A percentile compares a stretch with the other conserved stretches of the same genome.
These are phyloP conservation scores for Ulvella scutata DNA, from an alignment of 139 green algal species.

Conservation along the genomic window DNA sequence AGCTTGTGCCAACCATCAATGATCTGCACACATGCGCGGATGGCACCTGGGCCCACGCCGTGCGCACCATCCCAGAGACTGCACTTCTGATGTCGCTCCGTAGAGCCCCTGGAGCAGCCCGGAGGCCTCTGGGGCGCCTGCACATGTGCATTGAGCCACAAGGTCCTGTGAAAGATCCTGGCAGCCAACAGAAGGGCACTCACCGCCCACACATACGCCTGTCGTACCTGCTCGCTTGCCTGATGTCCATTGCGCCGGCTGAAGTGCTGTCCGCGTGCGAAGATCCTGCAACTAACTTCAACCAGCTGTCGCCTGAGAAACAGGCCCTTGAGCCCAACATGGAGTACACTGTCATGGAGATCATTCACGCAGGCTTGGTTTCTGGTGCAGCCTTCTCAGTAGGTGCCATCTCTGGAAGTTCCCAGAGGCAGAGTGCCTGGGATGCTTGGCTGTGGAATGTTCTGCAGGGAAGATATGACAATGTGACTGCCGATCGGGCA, in stretches of 20 bases:
- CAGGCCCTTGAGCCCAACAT: neutral
- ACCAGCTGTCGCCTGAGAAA: neutral
- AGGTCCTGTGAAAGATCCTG: neutral
- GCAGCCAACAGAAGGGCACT: neutral
- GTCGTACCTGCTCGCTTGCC: neutral
- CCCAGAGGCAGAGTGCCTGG: neutral
- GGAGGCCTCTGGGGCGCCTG: neutral
- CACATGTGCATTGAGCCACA: neutral
- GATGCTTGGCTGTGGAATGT: neutral
- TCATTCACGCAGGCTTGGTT: neutral
- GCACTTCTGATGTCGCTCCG: neutral
- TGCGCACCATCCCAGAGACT: neutral
- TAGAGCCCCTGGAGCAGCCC: neutral
- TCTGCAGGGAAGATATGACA: neutral
- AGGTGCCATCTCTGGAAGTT: no score
- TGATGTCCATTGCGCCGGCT: neutral
- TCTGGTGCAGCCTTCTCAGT: neutral
- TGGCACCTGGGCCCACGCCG: neutral
- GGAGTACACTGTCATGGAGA: neutral
- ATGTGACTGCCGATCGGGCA: neutral
- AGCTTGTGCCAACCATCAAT: neutral
- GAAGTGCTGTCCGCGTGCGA: neutral
- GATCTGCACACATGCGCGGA: neutral
- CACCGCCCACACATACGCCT: neutral
- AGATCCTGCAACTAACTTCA: neutral